These are phyloP conservation scores for cucumber (Cucumis sativus) DNA, from an alignment of 306 rosid species.

Conservation along the genomic window DNA sequence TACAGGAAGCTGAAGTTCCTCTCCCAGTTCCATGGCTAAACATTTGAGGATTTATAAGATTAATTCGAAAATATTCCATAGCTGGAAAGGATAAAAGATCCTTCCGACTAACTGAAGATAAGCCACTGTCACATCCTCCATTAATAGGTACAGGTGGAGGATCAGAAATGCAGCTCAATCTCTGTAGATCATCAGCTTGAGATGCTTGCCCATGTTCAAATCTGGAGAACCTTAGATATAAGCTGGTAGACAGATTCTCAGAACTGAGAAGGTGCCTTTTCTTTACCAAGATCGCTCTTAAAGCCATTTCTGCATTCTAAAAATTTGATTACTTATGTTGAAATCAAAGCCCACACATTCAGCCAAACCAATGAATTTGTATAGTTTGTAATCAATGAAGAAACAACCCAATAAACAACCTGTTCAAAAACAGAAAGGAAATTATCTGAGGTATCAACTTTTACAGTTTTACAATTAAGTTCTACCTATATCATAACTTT, in stretches of 20 bases:
- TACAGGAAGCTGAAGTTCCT: conserved; percentile 8
- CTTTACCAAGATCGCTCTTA: conserved; percentile 43
- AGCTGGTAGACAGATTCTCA: conserved; percentile 16
- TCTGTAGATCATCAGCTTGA: conserved; percentile 1
- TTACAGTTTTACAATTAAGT: neutral
- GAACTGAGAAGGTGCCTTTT: conserved; percentile 27
- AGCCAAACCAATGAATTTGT: neutral
- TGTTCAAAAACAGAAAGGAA: neutral
- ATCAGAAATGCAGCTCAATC: neutral
- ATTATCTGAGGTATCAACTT: neutral
- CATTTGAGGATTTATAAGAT: neutral
- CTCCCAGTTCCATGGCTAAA: conserved; percentile 13
- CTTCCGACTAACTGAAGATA: conserved; percentile 9
- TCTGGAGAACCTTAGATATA: conserved; percentile 22
- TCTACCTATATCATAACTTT: neutral
- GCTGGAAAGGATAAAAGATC: conserved; percentile 10
- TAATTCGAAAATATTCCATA: conserved; percentile 7
- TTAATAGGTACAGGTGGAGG: conserved; percentile 2
- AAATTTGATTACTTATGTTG: neutral
- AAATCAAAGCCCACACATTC: conserved; percentile 1
- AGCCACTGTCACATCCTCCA: neutral
- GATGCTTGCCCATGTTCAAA: conserved; percentile 16
- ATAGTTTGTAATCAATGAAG: neutral
- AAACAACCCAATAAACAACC: neutral
- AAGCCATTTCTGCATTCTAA: conserved; percentile 38